Base-by-base conservation (phyloP, 2,329 filamentous ascomycete genomes). In the Fusarium nygamai region DNA sequence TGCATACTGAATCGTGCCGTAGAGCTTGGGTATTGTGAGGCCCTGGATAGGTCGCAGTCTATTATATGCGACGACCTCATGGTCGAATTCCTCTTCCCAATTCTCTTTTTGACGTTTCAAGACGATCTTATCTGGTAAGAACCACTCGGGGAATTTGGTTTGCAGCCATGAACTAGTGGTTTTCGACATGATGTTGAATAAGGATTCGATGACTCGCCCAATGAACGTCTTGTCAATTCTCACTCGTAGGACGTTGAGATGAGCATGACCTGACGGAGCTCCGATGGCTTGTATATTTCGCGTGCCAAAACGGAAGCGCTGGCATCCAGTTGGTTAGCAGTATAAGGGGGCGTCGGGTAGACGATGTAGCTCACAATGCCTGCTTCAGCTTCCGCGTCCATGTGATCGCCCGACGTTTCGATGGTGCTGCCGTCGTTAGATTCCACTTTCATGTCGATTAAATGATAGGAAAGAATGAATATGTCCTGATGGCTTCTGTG, bases 51-150 rank as follows among this genome's bases (percentile, higher is more conserved):
- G 63, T n/a, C 68, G 51, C 12, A 78, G 61, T 33, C 62, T 72
- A 13, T 72, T 47, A 53, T 80, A 80, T 13, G 67, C 62, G 22
- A 72, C 65, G 34, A 68, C 54, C 67, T 80, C 76, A n/a, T 64
- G 65, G 31, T 76, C 69, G 44, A 79, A 80, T 44, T 79, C 78
- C n/a, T 75, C 69, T 24, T 79, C 77, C 78, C 76, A 80, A 4
- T 50, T 33, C 22, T 22, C 8, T n/a, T 50, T 50, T 11, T 50
- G 29, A 17, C 9, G 22, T n/a, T 50, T 50, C 4, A 50, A 50
- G 29, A 50, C 47, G 22, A 50, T 50, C 16, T 22, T 8, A 1
- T 13, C 14, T n/a, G 29, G 47, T n/a, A 50, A n/a, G 20, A n/a
- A 50, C 47, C 27, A 50, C 14, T 33, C 47, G 4, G 22, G 47